Evolutionary conservation across 441 rosid genomes (phyloP), one percentile per base, ranked within the genome.

Genomic region (Cnidoscolus chayamansa): DNA sequence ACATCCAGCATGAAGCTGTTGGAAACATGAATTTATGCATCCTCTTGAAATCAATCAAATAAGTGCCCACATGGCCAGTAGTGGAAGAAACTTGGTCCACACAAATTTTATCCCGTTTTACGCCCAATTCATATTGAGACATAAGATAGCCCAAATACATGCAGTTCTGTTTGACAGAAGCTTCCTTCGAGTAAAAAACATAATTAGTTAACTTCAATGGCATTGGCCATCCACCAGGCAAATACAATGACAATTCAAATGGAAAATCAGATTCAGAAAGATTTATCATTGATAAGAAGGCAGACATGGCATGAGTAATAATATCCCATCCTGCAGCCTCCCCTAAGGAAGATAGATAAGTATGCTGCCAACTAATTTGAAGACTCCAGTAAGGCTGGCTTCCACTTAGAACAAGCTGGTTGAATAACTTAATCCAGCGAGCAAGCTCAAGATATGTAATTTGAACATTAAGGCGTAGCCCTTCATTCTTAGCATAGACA

Each of bases 191-290:
- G 80, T 93, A 79, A 84, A 84, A 82, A 32, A 85, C 72, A 48
- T 85, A 79, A 86, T 89, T 89, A 76, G 81, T 81, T 83, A 88
- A 68, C 68, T 84, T 85, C 84, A 90, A 78, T 32, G 97, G 92
- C 77, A 80, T 78, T 63, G 96, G 97, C 97, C 94, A 95, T 75
- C 98, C 98, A 66, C 93, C 98, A 60, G 98, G 90, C 70, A 91
- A 74, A 80, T 77, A 81, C 74, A 90, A 73, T 77, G 83, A 75
- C 61, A 69, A 65, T 55, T 78, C 84, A 77, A 77, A 65, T 10
- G 80, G 72, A 50, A 78, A 79, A 73, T 68, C 80, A 74, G 72
- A 76, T 69, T 68, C 82, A 63, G 72, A 68, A 57, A 83, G 65
- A 48, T 79, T 75, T 76, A 68, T 54, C 45, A 56, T 75, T 20